A percentile compares a stretch with the other conserved stretches of the same genome.
phyloP scores from a whole-genome alignment of 176 grass and related monocot species.

The Secale cereale region DNA sequence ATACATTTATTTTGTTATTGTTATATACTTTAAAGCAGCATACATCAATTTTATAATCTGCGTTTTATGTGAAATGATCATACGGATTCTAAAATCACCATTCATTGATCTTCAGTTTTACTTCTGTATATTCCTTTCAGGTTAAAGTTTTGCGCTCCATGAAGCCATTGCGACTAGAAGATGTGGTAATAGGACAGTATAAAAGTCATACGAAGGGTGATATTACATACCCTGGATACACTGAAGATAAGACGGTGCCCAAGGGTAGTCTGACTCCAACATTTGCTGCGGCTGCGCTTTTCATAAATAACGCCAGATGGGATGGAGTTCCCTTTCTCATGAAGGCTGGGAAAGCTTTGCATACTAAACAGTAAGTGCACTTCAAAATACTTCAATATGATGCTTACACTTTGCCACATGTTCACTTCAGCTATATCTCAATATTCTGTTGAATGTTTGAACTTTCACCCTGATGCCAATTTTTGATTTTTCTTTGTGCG shows the following conservation, averaged over 20 bases:
- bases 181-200: slow-evolving; percentile 83
- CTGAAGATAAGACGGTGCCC: slow-evolving; percentile 84
- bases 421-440: not conserved
- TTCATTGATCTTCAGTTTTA: not conserved
- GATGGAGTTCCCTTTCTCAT: slow-evolving; percentile 98
- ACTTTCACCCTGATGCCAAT: not conserved
- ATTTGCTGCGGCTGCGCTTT: slow-evolving; percentile 83
- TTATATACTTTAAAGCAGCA: not conserved
- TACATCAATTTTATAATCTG: not conserved
- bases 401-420: not conserved
- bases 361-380: slow-evolving; percentile 59
- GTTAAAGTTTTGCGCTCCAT: slow-evolving; percentile 92
- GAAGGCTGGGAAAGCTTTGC: slow-evolving; percentile 94
- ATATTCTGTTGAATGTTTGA: not conserved
- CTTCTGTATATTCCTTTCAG: slow-evolving; percentile 36
- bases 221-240: slow-evolving; percentile 67
- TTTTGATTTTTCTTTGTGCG: not conserved
- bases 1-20: not conserved
- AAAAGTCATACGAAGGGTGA: slow-evolving; percentile 81
- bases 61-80: not conserved
- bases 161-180: slow-evolving; percentile 77
- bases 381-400: slow-evolving; percentile 2
- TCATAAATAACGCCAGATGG: slow-evolving; percentile 94
- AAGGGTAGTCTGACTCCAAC: slow-evolving; percentile 79
- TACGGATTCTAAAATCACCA: not conserved